Conservation (phyloP, 23 red algal species). For the Gracilaria caudata region DNA sequence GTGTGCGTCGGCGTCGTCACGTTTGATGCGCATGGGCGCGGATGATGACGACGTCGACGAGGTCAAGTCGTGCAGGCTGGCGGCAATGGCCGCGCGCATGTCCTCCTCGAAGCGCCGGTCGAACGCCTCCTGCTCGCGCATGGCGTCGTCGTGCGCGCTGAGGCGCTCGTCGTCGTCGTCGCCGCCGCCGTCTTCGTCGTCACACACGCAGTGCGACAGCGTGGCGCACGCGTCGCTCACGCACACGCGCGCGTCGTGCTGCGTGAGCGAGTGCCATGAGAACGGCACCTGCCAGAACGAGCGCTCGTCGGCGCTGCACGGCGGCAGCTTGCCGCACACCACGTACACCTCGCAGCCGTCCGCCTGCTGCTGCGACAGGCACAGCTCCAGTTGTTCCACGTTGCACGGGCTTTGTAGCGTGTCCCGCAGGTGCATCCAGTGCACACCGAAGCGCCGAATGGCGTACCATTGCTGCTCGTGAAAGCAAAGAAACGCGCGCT, state of each 20-base stretch:
- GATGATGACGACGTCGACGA: not conserved
- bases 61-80: not conserved
- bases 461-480: constrained; percentile 41
- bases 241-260: not conserved
- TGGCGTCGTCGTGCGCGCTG: no score
- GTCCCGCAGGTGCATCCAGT: constrained; percentile 53
- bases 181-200: not conserved
- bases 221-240: not conserved
- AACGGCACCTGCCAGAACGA: constrained; percentile 26
- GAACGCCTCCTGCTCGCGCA: not conserved
- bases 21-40: not conserved
- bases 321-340: constrained; percentile 33
- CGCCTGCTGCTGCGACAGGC: constrained; percentile 24
- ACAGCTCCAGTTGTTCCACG: constrained; percentile 12
- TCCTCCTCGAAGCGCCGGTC: constrained; percentile 11
- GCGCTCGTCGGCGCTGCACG: constrained; percentile 16
- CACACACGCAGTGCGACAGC: not conserved
- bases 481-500: constrained; percentile 16
- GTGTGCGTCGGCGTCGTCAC: not conserved
- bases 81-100: constrained; percentile 6
- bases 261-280: constrained; percentile 3
- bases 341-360: constrained; percentile 38
- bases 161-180: not conserved
- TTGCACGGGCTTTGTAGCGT: constrained; percentile 14
- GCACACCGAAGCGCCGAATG: constrained; percentile 37